These are phyloP conservation scores for Arctium lappa DNA, from an alignment of 129 eudicot genomes.

Conservation along the genomic window DNA sequence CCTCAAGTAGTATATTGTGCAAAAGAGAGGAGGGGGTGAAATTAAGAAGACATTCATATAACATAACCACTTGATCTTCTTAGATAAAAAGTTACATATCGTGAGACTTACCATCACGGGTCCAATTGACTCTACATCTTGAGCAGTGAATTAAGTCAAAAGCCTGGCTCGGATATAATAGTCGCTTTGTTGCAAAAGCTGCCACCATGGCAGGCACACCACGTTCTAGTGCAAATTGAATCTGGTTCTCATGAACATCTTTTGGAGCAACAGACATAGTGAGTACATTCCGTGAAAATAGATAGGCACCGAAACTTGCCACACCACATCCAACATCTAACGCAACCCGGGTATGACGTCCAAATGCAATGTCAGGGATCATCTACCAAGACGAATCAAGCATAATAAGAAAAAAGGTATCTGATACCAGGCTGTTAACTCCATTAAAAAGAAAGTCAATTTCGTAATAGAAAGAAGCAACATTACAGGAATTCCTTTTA, in stretches of 20 bases:
- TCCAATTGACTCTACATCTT: slow-evolving; percentile 98
- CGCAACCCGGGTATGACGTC: slow-evolving; percentile 73
- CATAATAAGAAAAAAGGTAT: slow-evolving; percentile 9
- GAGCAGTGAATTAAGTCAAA: slow-evolving; percentile 96
- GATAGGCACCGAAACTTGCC: slow-evolving; percentile 95
- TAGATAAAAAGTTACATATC: neutral
- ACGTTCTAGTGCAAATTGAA: slow-evolving; percentile 96
- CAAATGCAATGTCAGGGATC: slow-evolving; percentile 89
- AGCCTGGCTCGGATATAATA: slow-evolving; percentile 91
- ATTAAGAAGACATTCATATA: neutral
- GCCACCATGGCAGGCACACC: slow-evolving; percentile 99
- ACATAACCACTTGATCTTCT: neutral
- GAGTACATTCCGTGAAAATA: slow-evolving; percentile 74
- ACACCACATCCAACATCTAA: slow-evolving; percentile 99
- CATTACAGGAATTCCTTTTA: neutral
- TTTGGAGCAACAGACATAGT: slow-evolving; percentile 95
- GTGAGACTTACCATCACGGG: slow-evolving; percentile 82
- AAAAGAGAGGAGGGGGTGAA: neutral
- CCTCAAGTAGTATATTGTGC: neutral
- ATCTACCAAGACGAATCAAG: slow-evolving; percentile 47
- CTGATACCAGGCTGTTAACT: slow-evolving; percentile 10
- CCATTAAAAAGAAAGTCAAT: neutral
- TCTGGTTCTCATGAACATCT: slow-evolving; percentile 98
- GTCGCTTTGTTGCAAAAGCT: slow-evolving; percentile 79
- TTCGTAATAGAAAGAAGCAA: neutral